Conservation (phyloP, 1,139 yeast genomes). For the Sugiyamaella pinicola region DNA sequence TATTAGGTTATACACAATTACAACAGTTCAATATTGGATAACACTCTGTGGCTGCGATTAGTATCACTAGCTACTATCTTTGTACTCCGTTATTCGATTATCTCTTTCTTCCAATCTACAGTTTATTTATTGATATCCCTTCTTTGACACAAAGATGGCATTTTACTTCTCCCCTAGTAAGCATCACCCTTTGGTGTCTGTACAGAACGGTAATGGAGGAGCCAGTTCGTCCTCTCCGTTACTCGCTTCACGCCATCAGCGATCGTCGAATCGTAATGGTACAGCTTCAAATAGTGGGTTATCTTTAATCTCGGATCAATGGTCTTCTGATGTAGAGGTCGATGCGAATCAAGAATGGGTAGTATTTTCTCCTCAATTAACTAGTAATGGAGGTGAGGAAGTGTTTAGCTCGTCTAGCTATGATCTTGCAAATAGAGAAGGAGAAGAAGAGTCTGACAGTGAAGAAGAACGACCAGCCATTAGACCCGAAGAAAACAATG, state of each 20-base stretch:
- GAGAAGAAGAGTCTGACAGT: not conserved
- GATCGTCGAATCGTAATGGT: not conserved
- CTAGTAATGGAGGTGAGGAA: constrained; percentile 15
- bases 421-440: not conserved
- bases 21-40: no score
- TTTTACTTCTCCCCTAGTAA: constrained; percentile 22
- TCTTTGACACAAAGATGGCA: constrained; percentile 15
- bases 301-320: constrained; percentile 12
- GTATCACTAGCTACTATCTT: no score
- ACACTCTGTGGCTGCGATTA: no score
- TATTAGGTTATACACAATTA: no score
- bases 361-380: constrained; percentile 35
- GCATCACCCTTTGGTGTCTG: constrained; percentile 22
- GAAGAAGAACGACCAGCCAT: not conserved
- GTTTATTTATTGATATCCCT: not conserved
- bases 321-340: constrained; percentile 12
- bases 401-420: constrained; percentile 5
- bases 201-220: not conserved
- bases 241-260: not conserved
- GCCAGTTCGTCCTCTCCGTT: not conserved
- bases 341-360: constrained; percentile 37
- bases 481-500: not conserved
- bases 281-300: constrained; percentile 6
- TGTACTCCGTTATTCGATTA: no score
- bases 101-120: not conserved